These are phyloP conservation scores for Hymenoscyphus linearis DNA, from an alignment of 2,329 filamentous ascomycete genomes.

Conservation along the genomic window DNA sequence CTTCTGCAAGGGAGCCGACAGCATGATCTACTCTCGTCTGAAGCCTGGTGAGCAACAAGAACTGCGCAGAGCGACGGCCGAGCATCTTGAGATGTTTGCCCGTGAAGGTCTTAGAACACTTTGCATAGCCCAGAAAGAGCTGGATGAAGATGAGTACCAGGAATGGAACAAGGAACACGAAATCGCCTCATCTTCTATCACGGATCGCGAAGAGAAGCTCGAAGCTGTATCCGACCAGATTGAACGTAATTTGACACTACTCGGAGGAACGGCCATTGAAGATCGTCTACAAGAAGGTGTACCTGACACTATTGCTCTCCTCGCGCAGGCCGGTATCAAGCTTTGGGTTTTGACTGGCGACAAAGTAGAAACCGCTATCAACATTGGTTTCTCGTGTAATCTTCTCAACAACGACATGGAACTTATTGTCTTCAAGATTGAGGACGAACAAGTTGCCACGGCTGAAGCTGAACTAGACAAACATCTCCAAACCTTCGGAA, in stretches of 20 bases:
- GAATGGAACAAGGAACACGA: constrained; percentile 85
- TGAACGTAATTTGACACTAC: constrained; percentile 78
- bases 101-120: constrained; percentile 90
- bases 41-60: constrained; percentile 80
- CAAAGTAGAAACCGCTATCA: constrained; percentile 99
- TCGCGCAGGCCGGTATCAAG: constrained; percentile 93
- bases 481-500: constrained; percentile 64
- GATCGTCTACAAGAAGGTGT: constrained; percentile 96
- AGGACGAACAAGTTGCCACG: constrained; percentile 61
- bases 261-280: constrained; percentile 95
- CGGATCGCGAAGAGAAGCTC: constrained; percentile 86
- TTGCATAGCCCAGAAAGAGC: constrained; percentile 80
- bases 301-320: constrained; percentile 86
- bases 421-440: constrained; percentile 79
- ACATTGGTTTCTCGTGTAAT: constrained; percentile 99
- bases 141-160: constrained; percentile 78
- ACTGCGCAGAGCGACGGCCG: constrained; percentile 75
- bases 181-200: constrained; percentile 74
- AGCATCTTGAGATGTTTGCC: constrained; percentile 95
- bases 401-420: constrained; percentile 98
- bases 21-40: constrained; percentile 90
- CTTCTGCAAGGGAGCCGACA: constrained; percentile 97
- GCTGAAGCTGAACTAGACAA: constrained; percentile 70
- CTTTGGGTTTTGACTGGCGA: constrained; percentile 97
- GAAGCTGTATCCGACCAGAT: constrained; percentile 86